phyloP scores from a whole-genome alignment of 768 basidiomycete genomes.

The Leccinum subgranulosum region DNA sequence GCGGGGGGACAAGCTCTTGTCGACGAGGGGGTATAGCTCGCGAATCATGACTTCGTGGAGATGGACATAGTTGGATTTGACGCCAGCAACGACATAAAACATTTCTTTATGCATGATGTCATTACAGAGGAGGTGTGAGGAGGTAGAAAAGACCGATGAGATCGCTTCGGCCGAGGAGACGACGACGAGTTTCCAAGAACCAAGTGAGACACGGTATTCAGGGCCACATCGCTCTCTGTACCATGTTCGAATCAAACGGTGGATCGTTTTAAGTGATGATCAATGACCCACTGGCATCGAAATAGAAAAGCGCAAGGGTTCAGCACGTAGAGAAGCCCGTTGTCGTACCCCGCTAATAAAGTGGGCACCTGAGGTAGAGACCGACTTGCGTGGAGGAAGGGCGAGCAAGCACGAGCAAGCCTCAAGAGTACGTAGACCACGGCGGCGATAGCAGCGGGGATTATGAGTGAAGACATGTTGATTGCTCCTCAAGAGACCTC shows the following conservation, averaged over 20 bases:
- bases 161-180: slow-evolving; percentile 16
- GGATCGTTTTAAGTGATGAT: background rate
- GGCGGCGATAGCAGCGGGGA: too few species aligned
- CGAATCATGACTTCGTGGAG: slow-evolving; percentile 18
- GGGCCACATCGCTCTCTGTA: slow-evolving; percentile 16
- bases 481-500: too few species aligned
- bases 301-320: slow-evolving; percentile 3
- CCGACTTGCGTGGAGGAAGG: too few species aligned
- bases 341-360: slow-evolving; percentile 16
- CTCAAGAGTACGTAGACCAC: too few species aligned
- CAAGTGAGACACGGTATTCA: slow-evolving; percentile 17
- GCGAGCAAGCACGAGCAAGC: too few species aligned
- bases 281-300: slow-evolving; percentile 24
- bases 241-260: background rate
- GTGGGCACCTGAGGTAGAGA: slow-evolving; percentile 9
- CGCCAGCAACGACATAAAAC: slow-evolving; percentile 12
- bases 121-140: slow-evolving; percentile 8
- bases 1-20: slow-evolving; percentile 14
- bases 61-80: slow-evolving; percentile 1
- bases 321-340: slow-evolving; percentile 10
- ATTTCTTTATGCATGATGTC: slow-evolving; percentile 9
- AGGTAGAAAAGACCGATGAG: slow-evolving; percentile 4
- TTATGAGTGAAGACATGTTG: too few species aligned
- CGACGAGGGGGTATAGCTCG: slow-evolving; percentile 21
- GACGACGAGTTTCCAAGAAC: slow-evolving; percentile 12